These are phyloP conservation scores for Ensete glaucum DNA, from an alignment of 176 grass and related monocot species.

Conservation along the genomic window DNA sequence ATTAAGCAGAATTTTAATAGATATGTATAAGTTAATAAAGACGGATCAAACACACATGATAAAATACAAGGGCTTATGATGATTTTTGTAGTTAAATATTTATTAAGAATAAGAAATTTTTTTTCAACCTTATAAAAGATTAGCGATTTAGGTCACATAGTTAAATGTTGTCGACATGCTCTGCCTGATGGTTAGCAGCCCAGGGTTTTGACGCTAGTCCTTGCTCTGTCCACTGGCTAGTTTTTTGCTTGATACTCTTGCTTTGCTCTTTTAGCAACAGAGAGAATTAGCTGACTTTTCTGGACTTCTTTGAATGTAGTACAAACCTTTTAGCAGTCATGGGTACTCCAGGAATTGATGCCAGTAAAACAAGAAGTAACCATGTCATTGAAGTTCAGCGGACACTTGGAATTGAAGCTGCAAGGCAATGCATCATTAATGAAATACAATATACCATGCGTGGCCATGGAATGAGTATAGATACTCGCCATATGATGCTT, in stretches of 20 bases:
- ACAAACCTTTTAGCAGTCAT: constrained; percentile 88
- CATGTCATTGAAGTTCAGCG: constrained; percentile 72
- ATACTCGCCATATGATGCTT: constrained; percentile 93
- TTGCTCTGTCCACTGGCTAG: no score
- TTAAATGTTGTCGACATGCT: no score
- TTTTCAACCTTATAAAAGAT: no score
- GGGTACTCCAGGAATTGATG: constrained; percentile 72
- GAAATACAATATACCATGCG: constrained; percentile 71
- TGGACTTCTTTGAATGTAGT: constrained; percentile 31
- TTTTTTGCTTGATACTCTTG: neutral
- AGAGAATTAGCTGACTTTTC: constrained; percentile 5
- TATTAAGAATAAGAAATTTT: no score
- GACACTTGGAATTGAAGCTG: constrained; percentile 83
- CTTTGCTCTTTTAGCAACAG: neutral
- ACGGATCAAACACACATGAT: no score
- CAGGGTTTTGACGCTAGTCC: neutral
- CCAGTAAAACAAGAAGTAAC: constrained; percentile 62
- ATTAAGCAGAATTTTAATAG: no score
- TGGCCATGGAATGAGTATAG: constrained; percentile 76
- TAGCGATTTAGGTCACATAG: no score
- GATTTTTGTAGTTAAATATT: no score
- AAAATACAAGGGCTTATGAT: no score
- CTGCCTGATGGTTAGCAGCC: neutral
- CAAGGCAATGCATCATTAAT: constrained; percentile 64
- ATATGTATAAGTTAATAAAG: no score